Evolutionary conservation across 2,329 filamentous ascomycete species (phyloP), one percentile per base, ranked within the genome.

Genomic region (Hypoxylon sp.): DNA sequence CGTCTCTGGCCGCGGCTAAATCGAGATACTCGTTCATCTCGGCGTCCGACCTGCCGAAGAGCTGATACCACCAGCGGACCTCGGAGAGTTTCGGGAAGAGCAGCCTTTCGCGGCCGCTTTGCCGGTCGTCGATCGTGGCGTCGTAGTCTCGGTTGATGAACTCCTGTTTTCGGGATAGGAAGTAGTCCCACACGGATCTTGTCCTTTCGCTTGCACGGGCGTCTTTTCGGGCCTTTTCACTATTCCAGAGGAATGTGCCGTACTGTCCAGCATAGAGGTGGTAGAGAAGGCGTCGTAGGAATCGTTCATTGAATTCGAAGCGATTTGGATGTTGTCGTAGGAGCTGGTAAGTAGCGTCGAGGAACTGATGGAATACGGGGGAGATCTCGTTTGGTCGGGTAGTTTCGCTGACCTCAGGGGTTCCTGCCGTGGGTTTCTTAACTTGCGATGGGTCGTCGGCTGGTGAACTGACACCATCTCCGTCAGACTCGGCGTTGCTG

Each of bases 231-330:
- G 97, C 92, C 76, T 94, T 96, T 79, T 99, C 96, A 62, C 90
- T 97, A 81, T 99, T 98, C 81, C 93, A 97, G 4, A 99, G 85
- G 78, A 99, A 99, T 0, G 95, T 98, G 50, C 96, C 96, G 71
- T 98, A 99, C 78, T 99, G 96, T 73, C 94, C 97, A 0, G 95
- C 95, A 78, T 98, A 95, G 1, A 97, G 87, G 78, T 99, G 96
- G 77, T 98, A 99, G 1, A 98, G 85, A 2, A 99, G 84, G 19
- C 96, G 90, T 26, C 94, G 88, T 5, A 99, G 83, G 79, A 99
- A 98, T 3, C 95, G 90, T 78, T 98, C 96, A 73, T 97, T 98
- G 81, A 94, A 99, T 79, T 99, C 95, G 77, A 99, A 99, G 0
- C 94, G 91, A 5, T 89, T 92, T 0, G 94, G 94, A 74, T 95